A percentile compares a stretch with the other conserved stretches of the same genome.
Evolutionary conservation across 371 early-diverging fungal genomes (phyloP).

Genomic region (Syncephalastrum racemosum): DNA sequence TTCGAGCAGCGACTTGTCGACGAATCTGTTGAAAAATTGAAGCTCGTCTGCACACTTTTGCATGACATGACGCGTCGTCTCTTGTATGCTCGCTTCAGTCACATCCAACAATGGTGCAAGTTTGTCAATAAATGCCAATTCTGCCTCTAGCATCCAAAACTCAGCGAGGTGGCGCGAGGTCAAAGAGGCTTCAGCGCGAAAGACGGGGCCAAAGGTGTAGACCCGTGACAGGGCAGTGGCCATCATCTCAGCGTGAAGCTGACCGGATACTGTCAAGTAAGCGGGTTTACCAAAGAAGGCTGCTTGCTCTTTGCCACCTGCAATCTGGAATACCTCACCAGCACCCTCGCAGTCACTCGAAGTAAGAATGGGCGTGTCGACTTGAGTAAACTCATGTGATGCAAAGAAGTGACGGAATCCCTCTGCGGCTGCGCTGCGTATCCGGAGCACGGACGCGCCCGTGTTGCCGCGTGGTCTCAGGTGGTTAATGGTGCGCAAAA

Average conservation of each 20-base stretch:
- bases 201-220: conserved; percentile 85
- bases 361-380: conserved; percentile 87
- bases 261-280: conserved; percentile 87
- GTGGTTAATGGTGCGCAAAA: conserved; percentile 77
- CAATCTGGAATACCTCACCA: conserved; percentile 82
- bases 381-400: conserved; percentile 70
- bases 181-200: conserved; percentile 86
- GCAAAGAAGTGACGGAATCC: conserved; percentile 77
- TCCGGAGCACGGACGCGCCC: conserved; percentile 69
- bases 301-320: conserved; percentile 29
- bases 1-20: conserved; percentile 44
- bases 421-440: conserved; percentile 65
- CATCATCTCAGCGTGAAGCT: conserved; percentile 85
- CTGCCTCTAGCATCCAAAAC: conserved; percentile 96
- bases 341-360: conserved; percentile 93
- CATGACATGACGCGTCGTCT: conserved; percentile 50
- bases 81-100: conserved; percentile 55
- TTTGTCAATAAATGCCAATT: conserved; percentile 72
- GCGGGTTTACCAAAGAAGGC: conserved; percentile 79
- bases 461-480: conserved; percentile 79
- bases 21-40: conserved; percentile 51
- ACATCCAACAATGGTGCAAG: conserved; percentile 57
- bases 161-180: conserved; percentile 90
- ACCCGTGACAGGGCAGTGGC: conserved; percentile 78
- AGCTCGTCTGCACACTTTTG: conserved; percentile 56